Evolutionary conservation across 148 eudicot species (phyloP).

Genomic region (Rhododendron mucronatum): DNA sequence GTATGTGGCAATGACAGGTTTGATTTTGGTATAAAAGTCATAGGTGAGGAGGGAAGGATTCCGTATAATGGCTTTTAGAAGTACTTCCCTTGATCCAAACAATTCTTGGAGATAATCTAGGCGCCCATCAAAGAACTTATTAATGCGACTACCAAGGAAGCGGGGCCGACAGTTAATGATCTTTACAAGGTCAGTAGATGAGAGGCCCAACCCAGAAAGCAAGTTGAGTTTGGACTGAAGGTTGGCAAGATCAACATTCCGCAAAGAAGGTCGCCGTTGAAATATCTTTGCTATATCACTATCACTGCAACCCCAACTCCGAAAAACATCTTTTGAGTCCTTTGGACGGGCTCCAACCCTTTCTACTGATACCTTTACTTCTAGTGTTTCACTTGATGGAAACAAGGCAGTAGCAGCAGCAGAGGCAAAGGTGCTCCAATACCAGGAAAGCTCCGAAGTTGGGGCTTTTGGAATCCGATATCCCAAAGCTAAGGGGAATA

Average conservation of each 20-base stretch:
- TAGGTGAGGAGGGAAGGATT: constrained; percentile 75
- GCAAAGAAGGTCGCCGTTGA: constrained; percentile 42
- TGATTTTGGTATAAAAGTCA: constrained; percentile 39
- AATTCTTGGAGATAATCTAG: constrained; percentile 33
- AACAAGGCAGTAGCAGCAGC: constrained; percentile 15
- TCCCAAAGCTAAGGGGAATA: neutral
- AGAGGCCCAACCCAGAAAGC: constrained; percentile 43
- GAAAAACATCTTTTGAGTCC: constrained; percentile 38
- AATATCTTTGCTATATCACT: constrained; percentile 40
- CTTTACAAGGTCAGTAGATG: constrained; percentile 37
- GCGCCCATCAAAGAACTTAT: constrained; percentile 36
- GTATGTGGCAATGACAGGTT: constrained; percentile 44
- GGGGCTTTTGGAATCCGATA: neutral
- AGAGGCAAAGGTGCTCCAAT: constrained; percentile 11
- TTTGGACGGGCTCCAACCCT: constrained; percentile 10
- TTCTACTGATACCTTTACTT: constrained; percentile 9
- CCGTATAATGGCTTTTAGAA: constrained; percentile 48
- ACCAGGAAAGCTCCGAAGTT: neutral
- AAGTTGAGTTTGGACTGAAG: constrained; percentile 53
- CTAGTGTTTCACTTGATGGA: constrained; percentile 11
- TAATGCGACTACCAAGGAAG: constrained; percentile 35
- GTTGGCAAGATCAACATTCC: constrained; percentile 12
- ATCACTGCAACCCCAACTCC: constrained; percentile 66
- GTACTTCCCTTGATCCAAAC: constrained; percentile 53
- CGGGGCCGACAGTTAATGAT: constrained; percentile 61